Evolutionary conservation across 257 asterid genomes (phyloP), one percentile per base, ranked within the genome.

Genomic region (Capsicum pubescens): DNA sequence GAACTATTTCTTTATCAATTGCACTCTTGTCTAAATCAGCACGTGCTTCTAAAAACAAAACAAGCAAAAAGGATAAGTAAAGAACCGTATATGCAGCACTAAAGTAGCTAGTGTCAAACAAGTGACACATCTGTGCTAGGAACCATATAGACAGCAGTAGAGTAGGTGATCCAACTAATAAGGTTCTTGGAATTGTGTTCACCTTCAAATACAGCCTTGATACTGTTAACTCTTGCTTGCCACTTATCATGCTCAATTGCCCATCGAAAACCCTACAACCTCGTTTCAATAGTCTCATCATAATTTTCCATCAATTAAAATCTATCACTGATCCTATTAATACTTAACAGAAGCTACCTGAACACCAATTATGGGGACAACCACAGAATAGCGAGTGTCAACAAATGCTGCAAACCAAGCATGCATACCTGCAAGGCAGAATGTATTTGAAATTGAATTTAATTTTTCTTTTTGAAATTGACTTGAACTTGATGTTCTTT

Each of bases 321-420:
- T 79, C 69, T 80, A 17, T 16, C 70, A 8, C 11, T 55, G 57
- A 14, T 67, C 69, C 54, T 21, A 35, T 68, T 15, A 82, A 82
- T 39, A n/a, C 54, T 19, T 56, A 7, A 35, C 56, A 81, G 77
- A 11, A 86, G 86, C 79, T 52, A 93, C 99, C 95, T 96, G 99
- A 87, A 96, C 95, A 19, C 99, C 98, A 78, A 96, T 96, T 85
- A 94, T 88, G 21, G 98, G 98, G 79, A 86, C 99, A 88, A 84
- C 98, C 86, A 94, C 98, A 26, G 98, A 69, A 88, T 92, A 96
- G 79, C 97, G 97, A 84, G 97, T 88, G 82, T 96, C 99, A 67
- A 80, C 94, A 86, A 93, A 92, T 15, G 97, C 98, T 50, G 91
- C 99, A 90, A 94, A 90, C 99, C 98, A 94, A 42, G 99, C 98